Percentiles rank a stretch among this genome's conserved stretches.
phyloP scores from a whole-genome alignment of 2,329 filamentous ascomycete species.

The Macrophomina tecta region DNA sequence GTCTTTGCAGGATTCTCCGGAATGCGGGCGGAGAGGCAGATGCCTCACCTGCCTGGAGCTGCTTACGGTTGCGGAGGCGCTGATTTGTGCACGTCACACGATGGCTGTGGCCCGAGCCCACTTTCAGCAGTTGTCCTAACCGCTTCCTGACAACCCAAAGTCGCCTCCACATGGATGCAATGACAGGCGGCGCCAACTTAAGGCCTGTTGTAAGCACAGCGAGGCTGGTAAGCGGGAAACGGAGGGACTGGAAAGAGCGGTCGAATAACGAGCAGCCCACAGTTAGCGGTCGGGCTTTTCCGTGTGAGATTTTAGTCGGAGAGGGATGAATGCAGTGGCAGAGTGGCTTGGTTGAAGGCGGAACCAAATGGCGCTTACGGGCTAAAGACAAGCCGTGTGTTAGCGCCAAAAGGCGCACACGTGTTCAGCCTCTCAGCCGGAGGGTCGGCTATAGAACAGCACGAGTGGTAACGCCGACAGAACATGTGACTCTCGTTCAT shows the following conservation, averaged over 20 bases:
- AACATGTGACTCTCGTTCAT: too few relatives aligned
- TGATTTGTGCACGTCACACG: not conserved
- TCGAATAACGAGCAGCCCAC: not conserved
- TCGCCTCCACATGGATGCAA: too few relatives aligned
- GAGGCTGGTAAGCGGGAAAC: not conserved
- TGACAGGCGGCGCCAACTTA: too few relatives aligned
- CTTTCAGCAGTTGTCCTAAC: not conserved
- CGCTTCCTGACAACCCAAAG: not conserved
- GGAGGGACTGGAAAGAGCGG: not conserved
- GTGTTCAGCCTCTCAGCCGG: too few relatives aligned
- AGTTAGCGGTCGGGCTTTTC: not conserved
- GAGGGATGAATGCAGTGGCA: not conserved
- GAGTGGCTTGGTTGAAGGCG: too few relatives aligned
- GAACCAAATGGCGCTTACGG: not conserved
- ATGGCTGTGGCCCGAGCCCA: not conserved
- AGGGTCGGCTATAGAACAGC: too few relatives aligned
- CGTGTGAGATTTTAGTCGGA: slow-evolving; percentile 6
- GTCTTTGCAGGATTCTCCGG: not conserved
- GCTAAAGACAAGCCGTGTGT: too few relatives aligned
- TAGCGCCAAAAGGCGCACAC: too few relatives aligned
- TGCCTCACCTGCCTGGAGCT: not conserved
- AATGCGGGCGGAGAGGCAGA: not conserved
- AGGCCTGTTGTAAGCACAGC: too few relatives aligned
- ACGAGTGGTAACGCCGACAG: too few relatives aligned
- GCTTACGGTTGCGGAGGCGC: not conserved